Percentiles rank a stretch among this genome's conserved stretches.
Conservation (phyloP, 1,139 yeast genomes). For the Suhomyces choctaworum region DNA sequence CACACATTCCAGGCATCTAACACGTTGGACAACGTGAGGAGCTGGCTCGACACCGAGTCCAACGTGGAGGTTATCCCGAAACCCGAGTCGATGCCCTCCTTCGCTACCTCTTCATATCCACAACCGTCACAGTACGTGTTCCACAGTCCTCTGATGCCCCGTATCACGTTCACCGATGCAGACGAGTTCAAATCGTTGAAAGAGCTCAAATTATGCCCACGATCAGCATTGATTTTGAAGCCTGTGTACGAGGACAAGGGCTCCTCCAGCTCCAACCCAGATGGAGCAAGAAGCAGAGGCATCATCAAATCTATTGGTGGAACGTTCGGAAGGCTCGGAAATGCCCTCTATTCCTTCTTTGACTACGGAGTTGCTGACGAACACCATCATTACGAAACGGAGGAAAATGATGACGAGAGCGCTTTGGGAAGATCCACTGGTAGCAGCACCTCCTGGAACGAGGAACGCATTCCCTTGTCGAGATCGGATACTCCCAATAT, state of each 20-base stretch:
- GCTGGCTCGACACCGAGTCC: conserved; percentile 59
- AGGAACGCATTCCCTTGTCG: conserved; percentile 6
- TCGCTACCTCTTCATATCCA: conserved; percentile 35
- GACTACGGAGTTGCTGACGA: conserved; percentile 40
- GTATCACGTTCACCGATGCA: conserved; percentile 42
- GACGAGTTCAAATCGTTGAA: conserved; percentile 54
- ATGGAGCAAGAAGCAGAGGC: conserved; percentile 17
- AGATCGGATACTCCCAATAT: conserved; percentile 10
- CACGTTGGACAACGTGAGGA: conserved; percentile 55
- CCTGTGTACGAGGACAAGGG: conserved; percentile 43
- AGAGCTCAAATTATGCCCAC: conserved; percentile 56
- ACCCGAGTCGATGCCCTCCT: conserved; percentile 33
- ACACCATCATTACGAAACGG: conserved; percentile 6
- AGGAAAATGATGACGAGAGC: conserved; percentile 2
- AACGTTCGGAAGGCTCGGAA: conserved; percentile 23
- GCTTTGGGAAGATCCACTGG: conserved; percentile 7
- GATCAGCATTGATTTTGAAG: conserved; percentile 66
- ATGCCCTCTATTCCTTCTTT: conserved; percentile 43
- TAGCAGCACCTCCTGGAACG: conserved; percentile 1
- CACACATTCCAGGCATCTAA: conserved; percentile 43
- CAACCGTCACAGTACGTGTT: conserved; percentile 40
- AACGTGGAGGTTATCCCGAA: conserved; percentile 41
- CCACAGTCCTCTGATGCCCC: conserved; percentile 39
- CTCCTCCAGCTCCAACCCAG: conserved; percentile 18
- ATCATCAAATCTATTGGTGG: conserved; percentile 19